These are phyloP conservation scores for Biscogniauxia sp. DNA, from an alignment of 2,329 filamentous ascomycete genomes.

Conservation along the genomic window DNA sequence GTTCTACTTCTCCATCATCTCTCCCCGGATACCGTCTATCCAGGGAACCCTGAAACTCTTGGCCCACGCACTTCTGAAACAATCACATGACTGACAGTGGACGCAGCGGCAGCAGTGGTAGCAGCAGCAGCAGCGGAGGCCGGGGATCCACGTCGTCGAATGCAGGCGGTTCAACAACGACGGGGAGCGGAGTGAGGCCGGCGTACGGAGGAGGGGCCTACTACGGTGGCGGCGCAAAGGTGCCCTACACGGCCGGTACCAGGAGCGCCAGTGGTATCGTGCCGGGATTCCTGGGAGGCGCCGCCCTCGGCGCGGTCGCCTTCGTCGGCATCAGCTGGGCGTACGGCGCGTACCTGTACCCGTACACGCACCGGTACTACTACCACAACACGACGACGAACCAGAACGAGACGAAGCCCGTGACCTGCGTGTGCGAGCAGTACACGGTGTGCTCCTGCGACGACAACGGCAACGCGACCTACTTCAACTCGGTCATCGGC, in stretches of 20 bases:
- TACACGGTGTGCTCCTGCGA: slow-evolving; percentile 53
- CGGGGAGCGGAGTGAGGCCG: slow-evolving; percentile 57
- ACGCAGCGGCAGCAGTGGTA: slow-evolving; percentile 2
- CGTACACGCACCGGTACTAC: slow-evolving; percentile 47
- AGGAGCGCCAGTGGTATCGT: slow-evolving; percentile 48
- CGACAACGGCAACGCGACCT: slow-evolving; percentile 63
- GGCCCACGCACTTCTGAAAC: neutral
- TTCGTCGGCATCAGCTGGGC: neutral
- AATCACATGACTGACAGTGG: neutral
- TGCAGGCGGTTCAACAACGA: slow-evolving; percentile 50
- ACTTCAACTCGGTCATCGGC: slow-evolving; percentile 62
- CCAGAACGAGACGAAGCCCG: slow-evolving; percentile 57
- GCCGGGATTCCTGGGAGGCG: slow-evolving; percentile 53
- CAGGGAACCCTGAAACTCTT: no score
- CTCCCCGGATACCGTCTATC: no score
- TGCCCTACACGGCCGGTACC: slow-evolving; percentile 59
- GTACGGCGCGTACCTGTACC: slow-evolving; percentile 53
- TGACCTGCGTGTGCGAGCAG: slow-evolving; percentile 59
- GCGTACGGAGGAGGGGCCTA: slow-evolving; percentile 60
- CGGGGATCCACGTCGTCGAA: slow-evolving; percentile 36
- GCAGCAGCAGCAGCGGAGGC: slow-evolving; percentile 17
- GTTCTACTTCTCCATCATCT: no score
- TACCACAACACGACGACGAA: slow-evolving; percentile 51
- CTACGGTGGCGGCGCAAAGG: slow-evolving; percentile 64
- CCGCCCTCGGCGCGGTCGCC: slow-evolving; percentile 38